Conservation (phyloP, 2,329 filamentous ascomycete genomes). For the Cercospora sojina region DNA sequence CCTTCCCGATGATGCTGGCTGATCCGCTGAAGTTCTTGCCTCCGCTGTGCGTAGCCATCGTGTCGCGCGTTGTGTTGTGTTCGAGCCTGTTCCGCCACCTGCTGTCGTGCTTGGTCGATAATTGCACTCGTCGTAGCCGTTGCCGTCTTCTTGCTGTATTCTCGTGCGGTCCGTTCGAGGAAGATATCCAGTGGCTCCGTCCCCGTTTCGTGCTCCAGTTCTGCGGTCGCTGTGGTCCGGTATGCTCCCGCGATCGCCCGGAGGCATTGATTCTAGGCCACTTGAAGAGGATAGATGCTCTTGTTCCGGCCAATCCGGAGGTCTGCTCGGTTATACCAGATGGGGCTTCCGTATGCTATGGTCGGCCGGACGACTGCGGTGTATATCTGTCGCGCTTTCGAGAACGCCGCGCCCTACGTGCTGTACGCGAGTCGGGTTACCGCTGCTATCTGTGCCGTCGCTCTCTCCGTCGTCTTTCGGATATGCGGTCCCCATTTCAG, state of each 20-base stretch:
- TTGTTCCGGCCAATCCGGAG: not conserved
- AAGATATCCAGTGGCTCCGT: conserved; percentile 5
- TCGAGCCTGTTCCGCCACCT: too few species aligned
- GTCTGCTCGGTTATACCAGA: not conserved
- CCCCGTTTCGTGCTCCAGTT: conserved; percentile 12
- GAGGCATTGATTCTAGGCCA: conserved; percentile 13
- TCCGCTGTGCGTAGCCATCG: not conserved
- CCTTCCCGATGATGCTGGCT: not conserved
- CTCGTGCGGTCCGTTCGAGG: not conserved
- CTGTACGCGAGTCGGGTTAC: not conserved
- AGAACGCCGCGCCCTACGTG: not conserved
- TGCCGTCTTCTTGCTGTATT: not conserved
- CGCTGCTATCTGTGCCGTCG: not conserved
- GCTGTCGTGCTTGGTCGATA: too few species aligned
- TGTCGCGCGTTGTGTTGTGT: too few species aligned
- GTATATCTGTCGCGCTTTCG: not conserved
- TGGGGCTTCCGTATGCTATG: conserved; percentile 8
- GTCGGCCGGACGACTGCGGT: not conserved
- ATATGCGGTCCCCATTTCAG: conserved; percentile 10
- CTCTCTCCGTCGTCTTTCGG: conserved; percentile 1
- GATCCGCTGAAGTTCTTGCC: not conserved
- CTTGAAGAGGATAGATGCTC: not conserved
- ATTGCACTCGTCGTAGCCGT: not conserved
- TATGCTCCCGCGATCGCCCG: conserved; percentile 16
- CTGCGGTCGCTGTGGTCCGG: conserved; percentile 10